These are phyloP conservation scores for Candida suzukii DNA, from an alignment of 805 yeast species.

Conservation along the genomic window DNA sequence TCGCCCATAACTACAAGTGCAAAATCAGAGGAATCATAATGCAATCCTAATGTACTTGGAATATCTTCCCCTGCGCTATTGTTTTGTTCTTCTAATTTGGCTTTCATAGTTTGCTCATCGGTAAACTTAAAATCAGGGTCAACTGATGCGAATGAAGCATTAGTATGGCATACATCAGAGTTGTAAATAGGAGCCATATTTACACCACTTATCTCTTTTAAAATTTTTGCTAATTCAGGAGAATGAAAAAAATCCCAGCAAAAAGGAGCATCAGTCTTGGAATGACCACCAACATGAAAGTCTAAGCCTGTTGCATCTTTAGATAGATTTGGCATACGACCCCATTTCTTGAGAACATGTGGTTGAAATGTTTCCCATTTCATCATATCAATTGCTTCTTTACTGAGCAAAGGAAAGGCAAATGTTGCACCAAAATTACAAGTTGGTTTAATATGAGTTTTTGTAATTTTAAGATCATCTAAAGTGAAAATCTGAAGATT, in stretches of 20 bases:
- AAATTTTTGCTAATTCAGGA: slow-evolving; percentile 40
- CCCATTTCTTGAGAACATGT: slow-evolving; percentile 34
- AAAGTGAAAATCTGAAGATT: slow-evolving; percentile 30
- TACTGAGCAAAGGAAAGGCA: slow-evolving; percentile 52
- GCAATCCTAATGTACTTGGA: slow-evolving; percentile 41
- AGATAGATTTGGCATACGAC: slow-evolving; percentile 28
- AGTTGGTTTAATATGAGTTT: slow-evolving; percentile 28
- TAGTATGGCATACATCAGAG: slow-evolving; percentile 47
- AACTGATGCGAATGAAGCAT: slow-evolving; percentile 33
- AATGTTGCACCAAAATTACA: slow-evolving; percentile 39
- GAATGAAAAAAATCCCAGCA: slow-evolving; percentile 44
- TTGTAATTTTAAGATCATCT: slow-evolving; percentile 28
- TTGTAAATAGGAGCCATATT: slow-evolving; percentile 39
- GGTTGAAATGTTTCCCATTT: slow-evolving; percentile 42
- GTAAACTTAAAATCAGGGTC: slow-evolving; percentile 7
- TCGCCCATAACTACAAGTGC: slow-evolving; percentile 45
- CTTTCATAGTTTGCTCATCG: slow-evolving; percentile 6
- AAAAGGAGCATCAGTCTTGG: slow-evolving; percentile 35
- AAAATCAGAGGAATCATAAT: slow-evolving; percentile 39
- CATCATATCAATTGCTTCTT: slow-evolving; percentile 52
- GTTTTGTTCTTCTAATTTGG: slow-evolving; percentile 6
- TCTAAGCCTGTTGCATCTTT: slow-evolving; percentile 24
- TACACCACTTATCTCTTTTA: slow-evolving; percentile 44
- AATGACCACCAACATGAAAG: slow-evolving; percentile 43
- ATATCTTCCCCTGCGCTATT: slow-evolving; percentile 26